Evolutionary conservation across 164 flowering plant genomes (phyloP), one percentile per base, ranked within the genome.

Genomic region (Kingdonia uniflora): DNA sequence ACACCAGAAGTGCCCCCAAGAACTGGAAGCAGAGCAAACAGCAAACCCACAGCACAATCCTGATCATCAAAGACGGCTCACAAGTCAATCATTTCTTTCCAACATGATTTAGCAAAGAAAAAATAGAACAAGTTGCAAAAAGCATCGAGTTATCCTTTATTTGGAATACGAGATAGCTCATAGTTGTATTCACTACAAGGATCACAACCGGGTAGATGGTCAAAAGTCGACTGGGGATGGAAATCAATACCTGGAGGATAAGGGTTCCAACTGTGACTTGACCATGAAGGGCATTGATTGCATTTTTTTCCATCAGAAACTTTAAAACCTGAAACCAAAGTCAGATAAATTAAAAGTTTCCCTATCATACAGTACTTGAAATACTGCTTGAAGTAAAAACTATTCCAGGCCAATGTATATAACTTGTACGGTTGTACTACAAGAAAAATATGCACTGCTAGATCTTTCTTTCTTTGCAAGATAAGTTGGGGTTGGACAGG

Each of bases 1-100:
- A 83, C 61, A 53, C 96, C 97, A 60, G 97, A 84, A 63, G 77
- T 77, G 35, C 99, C 99, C 53, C 97, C 95, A 43, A 94, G 80
- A 64, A 94, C 78, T 45, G 99, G 99, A 65, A 94, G 90, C 62
- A 94, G 66, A 24, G 99, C 99, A 77, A 94, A 94, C 54, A 94
- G 74, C 76, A 89, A 76, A 42, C 99, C 99, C 26, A 94, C 99
- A 60, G 96, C 87, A 77, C 99, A 94, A 60, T 94, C 99, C 97
- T 94, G 78, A 38, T 16, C 66, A 25, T 20, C 19, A 60, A 66
- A 51, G 38, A 51, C 45, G 62, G 17, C 49, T 15, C 42, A 52
- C 39, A 17, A 29, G 11, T 35, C 23, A 33, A 17, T 29, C 19
- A 39, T 17, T 19, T 19, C 39, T 42, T 1, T 51, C 0, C 43